Conservation (phyloP, 2,329 filamentous ascomycete genomes). For the Clonostachys chloroleuca region DNA sequence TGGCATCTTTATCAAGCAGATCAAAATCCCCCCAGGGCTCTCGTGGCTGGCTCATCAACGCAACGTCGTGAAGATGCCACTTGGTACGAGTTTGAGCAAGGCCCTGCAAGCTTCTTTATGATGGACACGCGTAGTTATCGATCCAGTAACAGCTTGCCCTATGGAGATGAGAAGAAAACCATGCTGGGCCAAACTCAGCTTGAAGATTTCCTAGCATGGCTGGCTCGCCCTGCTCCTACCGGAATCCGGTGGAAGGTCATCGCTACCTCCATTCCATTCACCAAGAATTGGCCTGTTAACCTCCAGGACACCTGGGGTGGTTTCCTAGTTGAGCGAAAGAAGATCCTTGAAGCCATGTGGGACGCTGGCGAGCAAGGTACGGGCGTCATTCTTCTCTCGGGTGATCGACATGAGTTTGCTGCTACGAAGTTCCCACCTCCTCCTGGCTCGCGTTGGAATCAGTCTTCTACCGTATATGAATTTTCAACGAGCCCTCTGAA, state of each 20-base stretch:
- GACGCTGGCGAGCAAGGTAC: slow-evolving; percentile 54
- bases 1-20: slow-evolving; percentile 83
- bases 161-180: slow-evolving; percentile 63
- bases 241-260: slow-evolving; percentile 93
- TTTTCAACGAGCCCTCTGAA: slow-evolving; percentile 88
- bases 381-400: slow-evolving; percentile 72
- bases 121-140: slow-evolving; percentile 88
- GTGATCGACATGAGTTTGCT: slow-evolving; percentile 95
- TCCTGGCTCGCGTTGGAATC: slow-evolving; percentile 55
- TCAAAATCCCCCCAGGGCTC: slow-evolving; percentile 72
- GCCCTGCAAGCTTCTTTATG: slow-evolving; percentile 91
- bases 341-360: slow-evolving; percentile 90
- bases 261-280: slow-evolving; percentile 87
- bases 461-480: slow-evolving; percentile 70
- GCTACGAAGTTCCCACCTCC: slow-evolving; percentile 75
- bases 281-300: slow-evolving; percentile 94
- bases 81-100: slow-evolving; percentile 86
- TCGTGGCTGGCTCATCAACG: slow-evolving; percentile 17
- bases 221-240: slow-evolving; percentile 65
- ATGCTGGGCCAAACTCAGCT: slow-evolving; percentile 84
- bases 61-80: slow-evolving; percentile 53
- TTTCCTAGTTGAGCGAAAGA: slow-evolving; percentile 74
- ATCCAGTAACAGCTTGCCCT: slow-evolving; percentile 53
- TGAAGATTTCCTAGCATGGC: slow-evolving; percentile 72
- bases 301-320: slow-evolving; percentile 91